Conservation (phyloP, 768 basidiomycete genomes). For the Nidularia pulvinata region DNA sequence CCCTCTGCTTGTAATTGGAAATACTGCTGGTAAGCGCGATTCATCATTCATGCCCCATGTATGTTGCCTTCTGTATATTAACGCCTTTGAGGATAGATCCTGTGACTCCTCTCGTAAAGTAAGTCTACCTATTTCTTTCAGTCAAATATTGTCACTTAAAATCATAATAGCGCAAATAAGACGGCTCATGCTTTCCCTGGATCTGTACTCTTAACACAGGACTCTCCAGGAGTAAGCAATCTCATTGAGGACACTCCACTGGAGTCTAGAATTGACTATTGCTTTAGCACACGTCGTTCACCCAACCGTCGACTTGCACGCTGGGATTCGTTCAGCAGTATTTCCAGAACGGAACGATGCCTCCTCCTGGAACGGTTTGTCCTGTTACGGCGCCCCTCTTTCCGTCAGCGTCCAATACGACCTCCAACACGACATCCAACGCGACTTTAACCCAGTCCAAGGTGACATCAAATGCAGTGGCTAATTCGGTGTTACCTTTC, state of each 20-base stretch:
- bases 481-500: too few relatives aligned
- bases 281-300: constrained; percentile 18
- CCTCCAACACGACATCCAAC: too few relatives aligned
- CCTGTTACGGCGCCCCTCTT: constrained; percentile 2
- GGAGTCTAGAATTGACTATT: too few relatives aligned
- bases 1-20: constrained; percentile 37
- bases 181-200: constrained; percentile 29
- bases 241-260: not conserved
- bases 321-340: constrained; percentile 30
- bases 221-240: constrained; percentile 33
- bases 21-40: constrained; percentile 30
- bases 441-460: too few relatives aligned
- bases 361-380: constrained; percentile 36
- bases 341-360: constrained; percentile 37
- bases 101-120: constrained; percentile 24
- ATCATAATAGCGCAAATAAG: constrained; percentile 35
- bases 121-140: constrained; percentile 3
- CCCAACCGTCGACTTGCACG: constrained; percentile 30
- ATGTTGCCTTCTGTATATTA: not conserved
- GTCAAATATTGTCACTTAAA: not conserved
- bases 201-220: constrained; percentile 39
- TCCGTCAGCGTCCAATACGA: too few relatives aligned
- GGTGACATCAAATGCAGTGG: too few relatives aligned
- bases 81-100: constrained; percentile 19
- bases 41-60: too few relatives aligned